Base-by-base conservation (phyloP, 148 eudicot genomes). In the Rhododendron kiyosumense region DNA sequence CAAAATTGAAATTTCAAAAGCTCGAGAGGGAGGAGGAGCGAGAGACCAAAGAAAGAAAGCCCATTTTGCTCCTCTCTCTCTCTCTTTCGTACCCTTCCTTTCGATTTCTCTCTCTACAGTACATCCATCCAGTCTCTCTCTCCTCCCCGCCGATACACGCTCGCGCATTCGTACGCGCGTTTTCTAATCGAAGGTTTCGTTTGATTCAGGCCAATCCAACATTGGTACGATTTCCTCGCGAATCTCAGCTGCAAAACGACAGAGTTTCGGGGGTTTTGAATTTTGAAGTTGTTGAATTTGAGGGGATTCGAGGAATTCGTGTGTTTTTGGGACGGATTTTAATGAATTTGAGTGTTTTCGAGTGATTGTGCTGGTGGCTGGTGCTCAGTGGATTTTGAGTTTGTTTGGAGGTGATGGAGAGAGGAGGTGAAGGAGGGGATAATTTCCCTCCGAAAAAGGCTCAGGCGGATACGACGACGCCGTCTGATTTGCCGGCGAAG, bases 1-100 rank as follows among this genome's bases (percentile, higher is more conserved):
- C 89, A 85, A 85, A 90, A 88, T 92, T 88, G 86, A 91, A 71
- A 90, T 90, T 92, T 91, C 90, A 91, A 92, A 92, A 90, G 88
- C 79, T 75, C 48, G 79, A 75, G 79, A 85, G 90, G 88, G 86
- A 84, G 65, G 85, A 84, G 85, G 78, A 67, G 71, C 61, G 80
- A 91, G 22, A 54, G 61, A 54, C 61, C 20, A 18, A 54, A 5
- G 20, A 54, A 54, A 79, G 87, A 84, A 88, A 90, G 85, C 73
- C 86, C 61, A 49, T 77, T 52, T 59, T 20, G 17, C n/a, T 22
- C 26, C 0, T 3, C 69, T 63, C 69, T 63, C 71, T n/a, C 13
- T 13, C n/a, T 26, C 45, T 48, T 7, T 77, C 54, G 24, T 61
- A 77, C 79, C 79, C 48, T 38, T 41, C 46, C 46, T 36, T 43